Evolutionary conservation across 306 rosid species (phyloP).

Genomic region (Arachis stenosperma): DNA sequence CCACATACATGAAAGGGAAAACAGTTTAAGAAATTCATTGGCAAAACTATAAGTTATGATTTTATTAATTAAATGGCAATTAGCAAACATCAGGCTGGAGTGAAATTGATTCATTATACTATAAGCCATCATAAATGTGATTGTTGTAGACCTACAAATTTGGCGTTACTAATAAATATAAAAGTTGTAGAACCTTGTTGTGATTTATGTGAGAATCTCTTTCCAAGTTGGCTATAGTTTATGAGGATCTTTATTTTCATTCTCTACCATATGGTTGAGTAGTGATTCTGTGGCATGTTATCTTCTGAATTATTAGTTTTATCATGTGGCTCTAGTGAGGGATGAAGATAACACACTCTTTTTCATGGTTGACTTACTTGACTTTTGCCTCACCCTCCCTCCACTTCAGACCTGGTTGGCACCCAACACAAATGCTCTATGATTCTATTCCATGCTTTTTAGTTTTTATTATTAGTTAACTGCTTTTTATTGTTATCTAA

Average conservation of each 20-base stretch:
- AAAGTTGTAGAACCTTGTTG: not conserved
- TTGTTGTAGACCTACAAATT: not conserved
- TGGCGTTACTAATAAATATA: not conserved
- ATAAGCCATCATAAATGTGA: not conserved
- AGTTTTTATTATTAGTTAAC: not conserved
- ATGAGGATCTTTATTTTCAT: not conserved
- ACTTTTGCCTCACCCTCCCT: constrained; percentile 9
- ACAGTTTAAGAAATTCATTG: not conserved
- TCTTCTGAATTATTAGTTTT: not conserved
- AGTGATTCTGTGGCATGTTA: no score
- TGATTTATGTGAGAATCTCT: constrained; percentile 11
- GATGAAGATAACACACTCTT: constrained; percentile 25
- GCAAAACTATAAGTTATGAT: constrained; percentile 1
- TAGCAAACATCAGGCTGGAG: not conserved
- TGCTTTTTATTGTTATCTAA: not conserved
- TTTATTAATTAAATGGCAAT: not conserved
- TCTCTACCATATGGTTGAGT: not conserved
- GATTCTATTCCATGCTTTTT: no score
- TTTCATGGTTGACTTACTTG: not conserved
- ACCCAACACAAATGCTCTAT: not conserved
- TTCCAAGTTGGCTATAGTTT: constrained; percentile 35
- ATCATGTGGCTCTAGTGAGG: not conserved
- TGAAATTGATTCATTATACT: no score
- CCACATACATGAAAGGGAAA: not conserved
- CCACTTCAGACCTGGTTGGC: constrained; percentile 39